Conservation (phyloP, 257 asterid species). For the Salvia rosmarinus region DNA sequence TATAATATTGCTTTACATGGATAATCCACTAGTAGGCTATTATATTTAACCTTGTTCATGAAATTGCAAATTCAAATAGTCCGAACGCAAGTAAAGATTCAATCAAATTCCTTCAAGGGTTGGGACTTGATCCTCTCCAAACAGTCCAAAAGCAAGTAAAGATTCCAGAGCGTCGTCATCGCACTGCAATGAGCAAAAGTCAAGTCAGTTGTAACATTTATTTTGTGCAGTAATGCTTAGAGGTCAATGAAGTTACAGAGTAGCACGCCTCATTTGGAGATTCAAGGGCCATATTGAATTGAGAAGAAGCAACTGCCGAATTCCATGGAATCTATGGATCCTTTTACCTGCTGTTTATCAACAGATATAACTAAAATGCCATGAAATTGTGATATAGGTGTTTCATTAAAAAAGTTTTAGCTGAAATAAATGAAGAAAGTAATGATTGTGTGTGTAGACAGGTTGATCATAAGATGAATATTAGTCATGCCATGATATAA, state of each 20-base stretch:
- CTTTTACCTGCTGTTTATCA: background rate
- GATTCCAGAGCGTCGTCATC: conserved; percentile 41
- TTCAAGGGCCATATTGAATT: conserved; percentile 4
- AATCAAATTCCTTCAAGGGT: conserved; percentile 35
- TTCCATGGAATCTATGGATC: background rate
- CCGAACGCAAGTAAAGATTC: too few relatives aligned
- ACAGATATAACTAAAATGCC: background rate
- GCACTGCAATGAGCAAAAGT: conserved; percentile 11
- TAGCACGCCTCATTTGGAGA: conserved; percentile 24
- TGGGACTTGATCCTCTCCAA: conserved; percentile 30
- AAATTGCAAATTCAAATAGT: too few relatives aligned
- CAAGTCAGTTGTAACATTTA: background rate
- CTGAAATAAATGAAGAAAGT: background rate
- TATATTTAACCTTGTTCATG: too few relatives aligned
- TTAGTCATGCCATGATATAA: conserved; percentile 9
- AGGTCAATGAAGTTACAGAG: background rate
- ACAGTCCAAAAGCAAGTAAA: conserved; percentile 38
- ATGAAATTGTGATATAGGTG: too few relatives aligned
- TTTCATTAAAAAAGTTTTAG: background rate
- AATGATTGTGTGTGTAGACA: background rate
- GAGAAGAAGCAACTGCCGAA: conserved; percentile 7
- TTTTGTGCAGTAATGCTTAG: background rate
- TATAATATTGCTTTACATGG: background rate
- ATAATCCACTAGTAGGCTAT: too few relatives aligned
- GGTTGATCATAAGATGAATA: conserved; percentile 28